Base-by-base conservation (phyloP, 1,284 basidiomycete species). In the Microbotryum saponariae region DNA sequence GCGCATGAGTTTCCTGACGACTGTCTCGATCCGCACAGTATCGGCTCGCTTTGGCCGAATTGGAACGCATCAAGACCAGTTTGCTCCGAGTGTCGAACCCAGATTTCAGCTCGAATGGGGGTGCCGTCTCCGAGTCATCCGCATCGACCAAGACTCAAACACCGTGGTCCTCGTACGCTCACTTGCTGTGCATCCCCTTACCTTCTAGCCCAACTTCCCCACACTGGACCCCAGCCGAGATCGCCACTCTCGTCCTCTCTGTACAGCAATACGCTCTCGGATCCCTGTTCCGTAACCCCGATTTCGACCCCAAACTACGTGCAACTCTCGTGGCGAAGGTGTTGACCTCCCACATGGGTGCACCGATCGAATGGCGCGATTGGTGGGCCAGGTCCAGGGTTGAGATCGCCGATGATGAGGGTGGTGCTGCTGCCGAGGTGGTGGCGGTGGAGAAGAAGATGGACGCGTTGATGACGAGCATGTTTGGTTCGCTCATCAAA, bases 201-300 rank as follows among this genome's bases (percentile, higher is more conserved):
- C 66, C 66, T 20, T 48, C 61, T 0, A 6, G 54, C 20, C 42
- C 51, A 1, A 16, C 56, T 10, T 18, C 61, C 0, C 21, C 25
- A 2, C 52, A 60, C n/a, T 61, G 62, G 1, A 23, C 54, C 0
- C 31, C 59, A 9, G 18, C 23, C 20, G 66, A 68, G 2, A n/a
- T 64, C n/a, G 49, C 55, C 23, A 59, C 67, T 9, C 62, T 68
- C 60, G 67, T 66, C 33, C 45, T 64, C 5, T 56, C 62, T 3
- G 6, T 61, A 0, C 67, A 66, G 54, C 67, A 68, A 27, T 64
- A 62, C 53, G 46, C 61, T 44, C 54, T 66, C 60, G 56, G 37
- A 18, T 54, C 49, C 46, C 25, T 66, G n/a, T 68, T 68, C 47
- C 57, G 60, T 7, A 45, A 49, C 3, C 7, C 49, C 5, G 47